Base-by-base conservation (phyloP, 495 filamentous ascomycete species). In the Podospora pseudocomata region DNA sequence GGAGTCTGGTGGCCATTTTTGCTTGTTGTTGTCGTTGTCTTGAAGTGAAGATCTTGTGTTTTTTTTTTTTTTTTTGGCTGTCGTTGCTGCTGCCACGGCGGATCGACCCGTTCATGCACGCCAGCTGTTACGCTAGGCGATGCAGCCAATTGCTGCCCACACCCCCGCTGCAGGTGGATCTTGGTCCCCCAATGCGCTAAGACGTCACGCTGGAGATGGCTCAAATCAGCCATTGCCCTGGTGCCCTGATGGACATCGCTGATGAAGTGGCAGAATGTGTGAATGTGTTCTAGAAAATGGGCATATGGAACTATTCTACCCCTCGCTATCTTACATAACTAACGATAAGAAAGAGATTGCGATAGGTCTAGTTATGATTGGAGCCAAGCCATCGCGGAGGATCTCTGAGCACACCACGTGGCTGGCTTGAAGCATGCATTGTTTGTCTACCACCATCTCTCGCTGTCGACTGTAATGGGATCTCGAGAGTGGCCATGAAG, bases 1-100 rank as follows among this genome's bases (percentile, higher is more conserved):
- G 57, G 60, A 73, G 64, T 54, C 30, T 71, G 66, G 57, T 65
- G n/a, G 72, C 60, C 72, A 72, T 73, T 28, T 28, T 32, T 67
- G 56, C 16, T 58, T 4, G 55, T 63, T 9, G 15, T n/a, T 20
- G 59, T 61, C 59, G 39, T 49, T 6, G 39, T 49, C 54, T 56
- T 60, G 58, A 27, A 19, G 18, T 61, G 59, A 61, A 32, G 59
- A 23, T 49, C 39, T 49, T 49, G 39, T 49, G 39, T 11, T 49
- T 49, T 49, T 1, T 26, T 28, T 11, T 49, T 18, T 49, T 18
- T 30, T 49, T 49, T 49, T 26, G 15, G 16, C 2, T 23, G 23
- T 23, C 18, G 23, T 61, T 30, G 23, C 32, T 30, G 23, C 23
- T 58, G 56, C 11, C 27, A 26, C 11, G 30, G 26, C 59, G 59